Conservation (phyloP, 768 basidiomycete species). For the Cyathus striatus region DNA sequence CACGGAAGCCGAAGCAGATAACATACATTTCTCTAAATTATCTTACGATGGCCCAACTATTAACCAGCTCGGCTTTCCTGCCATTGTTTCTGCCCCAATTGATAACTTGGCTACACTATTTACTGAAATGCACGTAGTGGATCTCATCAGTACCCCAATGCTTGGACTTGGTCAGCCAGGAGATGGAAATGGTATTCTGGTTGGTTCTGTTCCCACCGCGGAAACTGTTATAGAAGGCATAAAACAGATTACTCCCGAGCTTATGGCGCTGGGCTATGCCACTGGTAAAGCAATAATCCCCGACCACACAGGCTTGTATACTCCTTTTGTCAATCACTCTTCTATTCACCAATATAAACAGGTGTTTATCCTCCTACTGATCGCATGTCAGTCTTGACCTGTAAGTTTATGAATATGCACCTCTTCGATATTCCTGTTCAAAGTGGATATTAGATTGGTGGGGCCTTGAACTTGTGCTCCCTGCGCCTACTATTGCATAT, state of each 20-base stretch:
- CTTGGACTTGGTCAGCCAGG: constrained; percentile 74
- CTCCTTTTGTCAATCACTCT: not conserved
- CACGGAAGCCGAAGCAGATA: constrained; percentile 58
- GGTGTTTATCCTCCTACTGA: constrained; percentile 71
- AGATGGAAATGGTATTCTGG: constrained; percentile 59
- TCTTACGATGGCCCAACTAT: not conserved
- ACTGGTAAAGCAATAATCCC: constrained; percentile 61
- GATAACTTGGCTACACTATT: constrained; percentile 46
- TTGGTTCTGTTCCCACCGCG: constrained; percentile 73
- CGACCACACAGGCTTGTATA: constrained; percentile 54
- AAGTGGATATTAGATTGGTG: constrained; percentile 94
- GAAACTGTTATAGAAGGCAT: constrained; percentile 67
- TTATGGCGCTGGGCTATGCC: constrained; percentile 75
- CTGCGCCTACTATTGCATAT: constrained; percentile 60
- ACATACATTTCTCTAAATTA: constrained; percentile 53
- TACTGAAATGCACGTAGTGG: constrained; percentile 56
- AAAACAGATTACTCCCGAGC: constrained; percentile 66
- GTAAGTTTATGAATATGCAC: too few species aligned
- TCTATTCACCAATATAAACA: constrained; percentile 9
- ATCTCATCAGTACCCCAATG: constrained; percentile 54
- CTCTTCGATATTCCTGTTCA: too few species aligned
- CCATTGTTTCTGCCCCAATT: constrained; percentile 43
- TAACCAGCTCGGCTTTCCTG: constrained; percentile 18
- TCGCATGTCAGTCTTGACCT: constrained; percentile 74
- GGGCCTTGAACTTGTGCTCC: constrained; percentile 78